Percentiles rank a stretch among this genome's conserved stretches.
These are phyloP conservation scores for Xylaria hypoxylon DNA, from an alignment of 2,329 filamentous ascomycete species.

Conservation along the genomic window DNA sequence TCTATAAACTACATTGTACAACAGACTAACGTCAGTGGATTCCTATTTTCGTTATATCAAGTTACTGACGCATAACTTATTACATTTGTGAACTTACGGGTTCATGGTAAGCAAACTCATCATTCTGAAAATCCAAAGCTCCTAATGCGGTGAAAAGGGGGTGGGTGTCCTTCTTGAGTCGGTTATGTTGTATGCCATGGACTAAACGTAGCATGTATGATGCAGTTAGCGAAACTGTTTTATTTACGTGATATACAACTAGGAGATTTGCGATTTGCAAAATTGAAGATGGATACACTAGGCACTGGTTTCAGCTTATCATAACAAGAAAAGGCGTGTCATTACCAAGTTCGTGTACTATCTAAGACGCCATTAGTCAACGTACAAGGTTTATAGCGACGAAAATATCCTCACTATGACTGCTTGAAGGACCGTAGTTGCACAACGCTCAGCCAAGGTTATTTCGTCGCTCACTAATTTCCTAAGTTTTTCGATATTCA, in stretches of 20 bases:
- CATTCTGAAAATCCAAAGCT: background rate
- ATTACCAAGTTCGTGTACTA: constrained; percentile 36
- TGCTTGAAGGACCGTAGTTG: background rate
- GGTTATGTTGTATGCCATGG: background rate
- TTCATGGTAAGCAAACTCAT: background rate
- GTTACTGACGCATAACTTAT: background rate
- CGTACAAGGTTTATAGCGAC: background rate
- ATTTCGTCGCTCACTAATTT: background rate
- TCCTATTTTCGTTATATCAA: background rate
- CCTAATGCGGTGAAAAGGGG: background rate
- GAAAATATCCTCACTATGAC: constrained; percentile 6
- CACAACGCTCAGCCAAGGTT: constrained; percentile 32
- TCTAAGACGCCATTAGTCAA: constrained; percentile 14
- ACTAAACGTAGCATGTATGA: background rate
- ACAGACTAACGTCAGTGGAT: background rate
- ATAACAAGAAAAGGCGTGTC: background rate
- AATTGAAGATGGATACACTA: background rate
- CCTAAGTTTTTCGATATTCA: background rate
- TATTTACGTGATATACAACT: background rate
- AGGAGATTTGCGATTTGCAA: background rate
- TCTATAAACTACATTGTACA: constrained; percentile 24
- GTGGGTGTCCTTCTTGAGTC: background rate
- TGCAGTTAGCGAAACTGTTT: background rate
- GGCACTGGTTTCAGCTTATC: background rate
- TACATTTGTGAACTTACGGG: constrained; percentile 21